These are phyloP conservation scores for Lactarius akahatsu DNA, from an alignment of 768 basidiomycete genomes.

Conservation along the genomic window DNA sequence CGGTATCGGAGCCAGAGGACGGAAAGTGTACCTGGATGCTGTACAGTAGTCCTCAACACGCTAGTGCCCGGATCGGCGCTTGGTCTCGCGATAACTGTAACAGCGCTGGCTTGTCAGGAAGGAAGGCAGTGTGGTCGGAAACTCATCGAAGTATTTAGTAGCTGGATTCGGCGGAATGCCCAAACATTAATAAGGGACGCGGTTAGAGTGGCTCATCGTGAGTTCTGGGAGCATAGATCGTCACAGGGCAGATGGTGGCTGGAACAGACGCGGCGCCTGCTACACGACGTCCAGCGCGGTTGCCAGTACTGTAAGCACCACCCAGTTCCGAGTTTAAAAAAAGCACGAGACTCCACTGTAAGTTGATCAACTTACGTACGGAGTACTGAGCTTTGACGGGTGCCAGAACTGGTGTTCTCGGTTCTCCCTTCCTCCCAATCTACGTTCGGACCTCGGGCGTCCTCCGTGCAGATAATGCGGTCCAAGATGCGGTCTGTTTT, in stretches of 20 bases:
- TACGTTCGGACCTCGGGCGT: not conserved
- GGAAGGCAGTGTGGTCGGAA: constrained; percentile 4
- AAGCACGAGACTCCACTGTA: constrained; percentile 4
- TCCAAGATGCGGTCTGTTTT: no score
- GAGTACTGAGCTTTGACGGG: not conserved
- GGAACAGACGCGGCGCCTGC: constrained; percentile 13
- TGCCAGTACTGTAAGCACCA: not conserved
- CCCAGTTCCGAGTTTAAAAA: constrained; percentile 1
- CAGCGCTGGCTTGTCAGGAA: not conserved
- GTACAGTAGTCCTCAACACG: not conserved
- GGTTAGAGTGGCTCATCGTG: no score
- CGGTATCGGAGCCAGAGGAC: constrained; percentile 13
- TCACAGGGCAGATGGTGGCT: not conserved
- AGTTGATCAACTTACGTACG: not conserved
- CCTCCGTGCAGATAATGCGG: no score
- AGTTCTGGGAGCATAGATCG: no score
- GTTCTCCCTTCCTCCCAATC: not conserved
- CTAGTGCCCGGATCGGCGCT: not conserved
- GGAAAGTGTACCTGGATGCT: not conserved
- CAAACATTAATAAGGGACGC: not conserved
- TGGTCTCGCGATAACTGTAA: constrained; percentile 11
- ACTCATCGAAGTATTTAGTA: not conserved
- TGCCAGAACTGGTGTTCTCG: not conserved
- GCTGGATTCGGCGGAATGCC: constrained; percentile 9
- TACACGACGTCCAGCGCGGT: constrained; percentile 8